These are phyloP conservation scores for Cocos nucifera DNA, from an alignment of 176 grass and related monocot genomes.

Conservation along the genomic window DNA sequence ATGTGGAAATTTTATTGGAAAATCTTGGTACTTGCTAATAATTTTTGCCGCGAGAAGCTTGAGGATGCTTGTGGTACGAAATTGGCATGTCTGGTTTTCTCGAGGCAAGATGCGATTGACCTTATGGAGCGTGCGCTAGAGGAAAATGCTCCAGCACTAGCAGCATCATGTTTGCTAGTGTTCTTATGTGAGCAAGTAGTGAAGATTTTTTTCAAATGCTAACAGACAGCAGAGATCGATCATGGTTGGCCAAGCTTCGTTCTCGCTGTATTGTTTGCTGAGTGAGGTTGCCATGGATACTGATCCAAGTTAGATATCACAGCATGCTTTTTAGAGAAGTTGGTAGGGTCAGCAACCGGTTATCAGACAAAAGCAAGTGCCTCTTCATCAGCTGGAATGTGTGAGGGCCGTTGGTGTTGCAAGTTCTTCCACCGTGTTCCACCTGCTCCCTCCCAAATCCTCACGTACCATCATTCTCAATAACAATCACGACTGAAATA, in stretches of 20 bases:
- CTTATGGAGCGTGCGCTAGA: conserved; percentile 66
- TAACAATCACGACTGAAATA: too few species aligned
- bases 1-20: conserved; percentile 61
- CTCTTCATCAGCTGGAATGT: conserved; percentile 81
- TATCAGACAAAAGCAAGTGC: too few species aligned
- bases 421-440: too few species aligned
- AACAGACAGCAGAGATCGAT: conserved; percentile 42
- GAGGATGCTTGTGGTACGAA: too few species aligned
- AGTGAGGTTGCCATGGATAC: conserved; percentile 74
- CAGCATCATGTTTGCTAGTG: conserved; percentile 60
- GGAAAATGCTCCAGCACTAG: conserved; percentile 62
- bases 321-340: conserved; percentile 16
- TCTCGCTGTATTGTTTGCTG: conserved; percentile 72
- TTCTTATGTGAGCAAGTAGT: conserved; percentile 55
- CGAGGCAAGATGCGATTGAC: conserved; percentile 71
- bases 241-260: conserved; percentile 55
- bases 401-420: conserved; percentile 31
- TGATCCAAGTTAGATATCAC: conserved; percentile 26
- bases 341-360: conserved; percentile 36
- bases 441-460: too few species aligned
- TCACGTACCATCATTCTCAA: too few species aligned
- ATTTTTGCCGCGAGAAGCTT: conserved; percentile 62
- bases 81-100: conserved; percentile 29
- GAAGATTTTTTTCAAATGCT: conserved; percentile 51
- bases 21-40: conserved; percentile 67